Base-by-base conservation (phyloP, 2,329 filamentous ascomycete species). In the Aspergillus udagawae region DNA sequence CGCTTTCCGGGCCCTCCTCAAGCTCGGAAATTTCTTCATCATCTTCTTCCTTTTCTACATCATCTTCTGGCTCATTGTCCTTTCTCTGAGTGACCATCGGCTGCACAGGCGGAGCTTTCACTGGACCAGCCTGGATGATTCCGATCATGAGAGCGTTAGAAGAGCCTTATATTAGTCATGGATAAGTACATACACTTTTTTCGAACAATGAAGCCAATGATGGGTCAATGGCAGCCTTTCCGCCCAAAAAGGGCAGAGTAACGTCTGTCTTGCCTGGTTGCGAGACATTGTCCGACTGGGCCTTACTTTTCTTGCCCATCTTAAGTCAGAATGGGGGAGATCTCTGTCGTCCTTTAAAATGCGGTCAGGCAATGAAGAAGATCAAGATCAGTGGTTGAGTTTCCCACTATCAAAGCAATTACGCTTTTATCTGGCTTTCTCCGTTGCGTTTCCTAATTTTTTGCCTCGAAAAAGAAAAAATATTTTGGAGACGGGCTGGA, bases 141-240 rank as follows among this genome's bases (percentile, higher is more conserved):
- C n/a, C 35, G 10, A 29, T 58, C 56, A 58, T 49, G 45, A 29
- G 32, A 14, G 49, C 23, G 47, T 66, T 44, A 64, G 51, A 29
- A 17, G 29, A 52, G 20, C n/a, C 51, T 29, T 28, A 14, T 10
- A 29, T 25, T 20, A 35, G 10, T 53, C 49, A 53, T 17, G 45
- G 28, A 21, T 28, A 44, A 45, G 45, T 12, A 82, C 86, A 77
- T 82, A 91, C 88, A 79, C 89, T 91, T 56, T 82, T 79, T 56
- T 86, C 82, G 75, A 92, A 92, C 42, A 92, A 80, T 60, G 87
- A 86, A 67, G 86, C 81, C 63, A 92, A 79, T 55, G 81, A 77
- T 71, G 88, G 87, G 78, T 92, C 88, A 59, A 91, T 79, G 58
- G 81, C 79, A 72, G 83, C 83, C 54, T 87, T 86, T 53, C 87